These are phyloP conservation scores for Aquanectria penicillioides DNA, from an alignment of 2,329 filamentous ascomycete genomes.

Conservation along the genomic window DNA sequence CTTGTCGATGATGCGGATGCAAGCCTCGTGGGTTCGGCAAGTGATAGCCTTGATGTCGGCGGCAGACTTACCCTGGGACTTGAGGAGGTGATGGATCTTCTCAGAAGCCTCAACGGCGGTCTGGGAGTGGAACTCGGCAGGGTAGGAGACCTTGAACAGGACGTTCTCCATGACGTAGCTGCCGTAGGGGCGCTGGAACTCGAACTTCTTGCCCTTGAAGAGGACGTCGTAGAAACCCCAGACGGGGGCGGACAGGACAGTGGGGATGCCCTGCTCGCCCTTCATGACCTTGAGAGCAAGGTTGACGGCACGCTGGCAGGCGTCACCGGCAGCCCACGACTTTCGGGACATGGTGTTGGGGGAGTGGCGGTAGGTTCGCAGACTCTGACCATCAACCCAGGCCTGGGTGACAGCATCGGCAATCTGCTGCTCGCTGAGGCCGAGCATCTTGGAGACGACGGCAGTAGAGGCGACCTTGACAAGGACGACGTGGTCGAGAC, in stretches of 20 bases:
- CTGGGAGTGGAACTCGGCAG: conserved; percentile 98
- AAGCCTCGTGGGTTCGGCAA: conserved; percentile 97
- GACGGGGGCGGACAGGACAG: conserved; percentile 88
- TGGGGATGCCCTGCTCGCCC: conserved; percentile 91
- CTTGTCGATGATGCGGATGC: conserved; percentile 99
- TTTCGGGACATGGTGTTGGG: conserved; percentile 99
- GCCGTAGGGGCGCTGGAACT: conserved; percentile 95
- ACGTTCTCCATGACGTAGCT: conserved; percentile 99
- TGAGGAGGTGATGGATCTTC: conserved; percentile 85
- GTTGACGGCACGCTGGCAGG: conserved; percentile 95
- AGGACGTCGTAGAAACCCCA: conserved; percentile 99
- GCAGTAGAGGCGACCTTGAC: conserved; percentile 98
- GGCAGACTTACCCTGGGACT: conserved; percentile 86
- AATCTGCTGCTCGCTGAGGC: conserved; percentile 88
- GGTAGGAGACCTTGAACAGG: conserved; percentile 99
- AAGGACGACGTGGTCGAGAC: conserved; percentile 95
- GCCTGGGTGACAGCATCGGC: conserved; percentile 96
- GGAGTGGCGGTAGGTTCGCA: conserved; percentile 96
- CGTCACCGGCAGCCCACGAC: conserved; percentile 98
- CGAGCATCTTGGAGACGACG: conserved; percentile 95
- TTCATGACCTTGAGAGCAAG: conserved; percentile 89
- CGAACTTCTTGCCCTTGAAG: conserved; percentile 94
- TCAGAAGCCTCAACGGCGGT: conserved; percentile 96
- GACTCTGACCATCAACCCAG: conserved; percentile 94
- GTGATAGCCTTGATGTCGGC: conserved; percentile 93